These are phyloP conservation scores for Yamadazyma sp. DNA, from an alignment of 1,139 yeast genomes.

Conservation along the genomic window DNA sequence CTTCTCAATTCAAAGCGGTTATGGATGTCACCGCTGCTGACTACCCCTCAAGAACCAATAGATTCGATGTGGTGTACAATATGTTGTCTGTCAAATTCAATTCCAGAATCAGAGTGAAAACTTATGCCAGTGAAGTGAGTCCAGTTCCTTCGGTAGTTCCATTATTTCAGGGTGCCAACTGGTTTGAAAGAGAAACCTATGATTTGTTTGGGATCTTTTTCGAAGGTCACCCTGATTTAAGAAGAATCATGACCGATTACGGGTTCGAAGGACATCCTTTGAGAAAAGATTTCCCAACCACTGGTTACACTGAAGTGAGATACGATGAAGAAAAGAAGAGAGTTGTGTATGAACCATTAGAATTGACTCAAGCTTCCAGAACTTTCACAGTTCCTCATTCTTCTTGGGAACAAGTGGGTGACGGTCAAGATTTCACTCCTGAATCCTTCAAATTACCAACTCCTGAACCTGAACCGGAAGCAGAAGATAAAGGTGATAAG, in stretches of 20 bases:
- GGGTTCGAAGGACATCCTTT: conserved; percentile 93
- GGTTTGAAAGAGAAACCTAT: conserved; percentile 89
- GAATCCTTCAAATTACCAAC: conserved; percentile 78
- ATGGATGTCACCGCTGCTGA: conserved; percentile 88
- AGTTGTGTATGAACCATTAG: conserved; percentile 85
- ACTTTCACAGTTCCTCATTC: conserved; percentile 85
- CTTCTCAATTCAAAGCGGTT: conserved; percentile 76
- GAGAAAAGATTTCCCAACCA: conserved; percentile 90
- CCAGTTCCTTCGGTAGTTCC: conserved; percentile 79
- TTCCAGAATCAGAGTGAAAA: conserved; percentile 85
- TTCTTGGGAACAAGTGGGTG: conserved; percentile 91
- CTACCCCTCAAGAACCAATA: conserved; percentile 78
- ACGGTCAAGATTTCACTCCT: conserved; percentile 81
- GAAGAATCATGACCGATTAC: conserved; percentile 89
- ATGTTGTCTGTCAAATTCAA: conserved; percentile 79
- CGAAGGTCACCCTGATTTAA: conserved; percentile 85
- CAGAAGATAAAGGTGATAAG: conserved; percentile 38
- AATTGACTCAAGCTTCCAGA: conserved; percentile 89
- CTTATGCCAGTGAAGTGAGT: conserved; percentile 80
- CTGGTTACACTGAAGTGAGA: conserved; percentile 87
- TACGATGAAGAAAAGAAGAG: conserved; percentile 91
- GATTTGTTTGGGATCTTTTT: conserved; percentile 86
- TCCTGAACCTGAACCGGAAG: conserved; percentile 74
- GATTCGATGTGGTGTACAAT: conserved; percentile 87
- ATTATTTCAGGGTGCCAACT: conserved; percentile 76